Evolutionary conservation across 2,329 filamentous ascomycete species (phyloP), one percentile per base, ranked within the genome.

Genomic region (Dothidotthia symphoricarpi): DNA sequence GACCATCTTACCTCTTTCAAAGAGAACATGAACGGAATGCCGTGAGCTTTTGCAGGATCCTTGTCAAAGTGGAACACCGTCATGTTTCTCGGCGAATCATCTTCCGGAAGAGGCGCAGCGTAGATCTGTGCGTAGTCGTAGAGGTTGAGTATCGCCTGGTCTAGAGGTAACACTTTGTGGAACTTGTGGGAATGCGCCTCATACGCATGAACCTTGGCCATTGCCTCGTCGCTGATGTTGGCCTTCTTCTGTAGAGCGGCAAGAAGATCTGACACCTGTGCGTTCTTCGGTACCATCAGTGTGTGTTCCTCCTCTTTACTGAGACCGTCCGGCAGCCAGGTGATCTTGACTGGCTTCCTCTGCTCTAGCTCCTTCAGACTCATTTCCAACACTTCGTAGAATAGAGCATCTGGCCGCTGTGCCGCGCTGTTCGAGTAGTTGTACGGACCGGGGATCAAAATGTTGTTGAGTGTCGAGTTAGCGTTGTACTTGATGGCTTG

Each of bases 331-430:
- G 84, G 86, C 30, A 98, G 73, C 81, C 86, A 91, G 1, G 76
- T 86, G 31, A 98, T 71, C 65, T 87, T 91, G 47, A 97, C 72
- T 40, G 74, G 81, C 73, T 94, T 96, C 73, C 95, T 93, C 39
- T 87, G 93, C 61, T 98, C 93, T 28, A 95, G 76, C 66, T 98
- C 94, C 16, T 87, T 86, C 31, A 98, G 71, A 57, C 88, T 95
- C 74, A 96, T 95, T 47, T 98, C 93, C 27, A 98, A 72, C 17
- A 97, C 81, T 65, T 98, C 93, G 61, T 90, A 98, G 66, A 84
- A 97, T 35, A 98, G 74, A 1, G 85, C 81, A 66, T 97, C 91
- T 14, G 77, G 70, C 37, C 83, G 78, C 59, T 89, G 86, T 22
- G 77, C 82, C 39, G 72, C 65, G 43, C 78, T 78, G 51, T 82